phyloP scores from a whole-genome alignment of 2,329 filamentous ascomycete species.

The Hymenoscyphus occultus region DNA sequence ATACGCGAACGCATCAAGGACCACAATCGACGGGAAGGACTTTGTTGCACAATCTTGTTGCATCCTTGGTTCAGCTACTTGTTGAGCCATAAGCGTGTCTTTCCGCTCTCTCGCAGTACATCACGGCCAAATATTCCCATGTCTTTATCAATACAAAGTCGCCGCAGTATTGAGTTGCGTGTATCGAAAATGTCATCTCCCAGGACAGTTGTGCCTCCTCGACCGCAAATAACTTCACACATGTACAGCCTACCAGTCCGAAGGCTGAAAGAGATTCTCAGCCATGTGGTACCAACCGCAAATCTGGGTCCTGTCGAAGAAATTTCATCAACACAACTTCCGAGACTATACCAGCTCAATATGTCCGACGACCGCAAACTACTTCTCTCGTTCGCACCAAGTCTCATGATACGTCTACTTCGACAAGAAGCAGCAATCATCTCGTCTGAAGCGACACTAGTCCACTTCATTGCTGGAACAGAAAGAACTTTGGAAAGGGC shows the following conservation, averaged over 20 bases:
- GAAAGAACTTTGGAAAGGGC: slow-evolving; percentile 10
- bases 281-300: slow-evolving; percentile 27
- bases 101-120: neutral
- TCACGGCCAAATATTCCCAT: neutral
- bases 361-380: slow-evolving; percentile 34
- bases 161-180: neutral
- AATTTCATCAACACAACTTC: slow-evolving; percentile 33
- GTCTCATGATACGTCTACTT: slow-evolving; percentile 30
- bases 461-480: slow-evolving; percentile 29
- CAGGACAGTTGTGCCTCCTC: slow-evolving; percentile 26
- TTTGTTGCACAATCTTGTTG: neutral
- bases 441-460: slow-evolving; percentile 33
- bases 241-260: slow-evolving; percentile 35
- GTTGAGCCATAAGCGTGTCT: slow-evolving; percentile 9
- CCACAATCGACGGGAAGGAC: neutral
- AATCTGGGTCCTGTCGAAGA: slow-evolving; percentile 33
- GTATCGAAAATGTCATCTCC: slow-evolving; percentile 26
- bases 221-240: slow-evolving; percentile 27
- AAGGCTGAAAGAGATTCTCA: slow-evolving; percentile 34
- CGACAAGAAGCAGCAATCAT: slow-evolving; percentile 34
- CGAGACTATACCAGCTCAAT: slow-evolving; percentile 33
- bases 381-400: slow-evolving; percentile 33
- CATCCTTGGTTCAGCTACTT: slow-evolving; percentile 4
- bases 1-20: neutral
- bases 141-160: neutral